Evolutionary conservation across 2,329 filamentous ascomycete species (phyloP), one percentile per base, ranked within the genome.

Genomic region (Arthrobotrys pseudoclavata): DNA sequence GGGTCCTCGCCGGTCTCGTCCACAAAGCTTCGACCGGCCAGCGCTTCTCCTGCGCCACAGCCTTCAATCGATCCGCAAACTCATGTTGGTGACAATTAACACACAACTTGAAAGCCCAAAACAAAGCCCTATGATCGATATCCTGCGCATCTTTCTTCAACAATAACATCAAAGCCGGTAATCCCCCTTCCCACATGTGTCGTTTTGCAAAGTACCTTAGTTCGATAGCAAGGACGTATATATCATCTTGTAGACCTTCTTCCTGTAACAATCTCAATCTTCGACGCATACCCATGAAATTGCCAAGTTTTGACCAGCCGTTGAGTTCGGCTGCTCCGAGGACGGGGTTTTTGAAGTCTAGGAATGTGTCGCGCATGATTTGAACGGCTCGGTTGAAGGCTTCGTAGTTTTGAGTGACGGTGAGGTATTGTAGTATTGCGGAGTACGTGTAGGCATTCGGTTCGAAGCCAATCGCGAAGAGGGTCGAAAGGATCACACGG

Each of bases 141-240:
- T 66, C 68, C 15, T 66, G 34, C 18, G 50, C 24, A 0, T 61
- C 40, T 45, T 77, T 71, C 13, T 61, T 42, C 29, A 77, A 18
- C 6, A 77, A 42, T 15, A 71, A 29, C 24, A 20, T 52, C 42
- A 77, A 50, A 22, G 67, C 74, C 13, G 74, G 74, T 18, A 71
- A 24, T 4, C 74, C 74, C 6, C 74, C 74, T 29, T 77, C 74
- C 74, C 74, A 77, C 74, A 77, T 77, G 22, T 77, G 74, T n/a
- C 74, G 24, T 26, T 67, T 71, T 7, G 74, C 74, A 24, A 67
- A 77, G 45, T 77, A 77, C 29, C 67, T 55, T 18, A 77, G 67
- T 37, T 77, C 74, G 61, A 77, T 71, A 15, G 74, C 61, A 4
- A 77, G 67, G 3, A 77, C 22, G 47, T 61, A 77, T 29, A 67